Conservation (phyloP, 2,329 filamentous ascomycete genomes). For the Emmonsiellopsis sp. region DNA sequence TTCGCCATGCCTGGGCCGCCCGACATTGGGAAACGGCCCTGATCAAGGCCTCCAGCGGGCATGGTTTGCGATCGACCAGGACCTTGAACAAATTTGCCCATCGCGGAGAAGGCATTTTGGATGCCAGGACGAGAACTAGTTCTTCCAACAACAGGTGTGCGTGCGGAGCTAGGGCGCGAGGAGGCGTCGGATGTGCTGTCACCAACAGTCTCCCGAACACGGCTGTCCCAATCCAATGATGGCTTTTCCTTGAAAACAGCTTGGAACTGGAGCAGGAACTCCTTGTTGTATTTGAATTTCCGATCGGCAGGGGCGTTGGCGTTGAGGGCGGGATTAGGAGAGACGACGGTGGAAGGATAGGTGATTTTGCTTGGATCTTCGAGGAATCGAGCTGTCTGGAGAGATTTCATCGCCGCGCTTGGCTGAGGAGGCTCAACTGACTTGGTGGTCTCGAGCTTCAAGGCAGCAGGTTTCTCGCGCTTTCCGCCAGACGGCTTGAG, state of each 20-base stretch:
- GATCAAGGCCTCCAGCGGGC: constrained; percentile 66
- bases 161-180: constrained; percentile 43
- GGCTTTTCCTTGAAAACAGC: constrained; percentile 94
- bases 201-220: constrained; percentile 75
- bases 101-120: constrained; percentile 44
- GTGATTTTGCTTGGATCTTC: constrained; percentile 66
- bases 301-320: constrained; percentile 56
- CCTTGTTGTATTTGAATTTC: constrained; percentile 92
- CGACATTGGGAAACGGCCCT: constrained; percentile 59
- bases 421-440: constrained; percentile 83
- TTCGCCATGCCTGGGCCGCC: constrained; percentile 37
- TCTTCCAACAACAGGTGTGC: constrained; percentile 30
- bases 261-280: constrained; percentile 94
- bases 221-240: constrained; percentile 82
- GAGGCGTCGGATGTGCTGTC: constrained; percentile 53
- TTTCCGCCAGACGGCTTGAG: constrained; percentile 53
- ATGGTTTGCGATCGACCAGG: constrained; percentile 46
- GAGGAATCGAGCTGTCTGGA: constrained; percentile 85
- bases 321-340: constrained; percentile 88
- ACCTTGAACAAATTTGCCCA: constrained; percentile 58
- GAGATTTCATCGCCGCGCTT: constrained; percentile 82
- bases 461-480: constrained; percentile 67
- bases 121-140: constrained; percentile 44
- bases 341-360: constrained; percentile 76
- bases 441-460: constrained; percentile 83